Conservation (phyloP, 2,329 filamentous ascomycete species). For the Plenodomus lindquistii region DNA sequence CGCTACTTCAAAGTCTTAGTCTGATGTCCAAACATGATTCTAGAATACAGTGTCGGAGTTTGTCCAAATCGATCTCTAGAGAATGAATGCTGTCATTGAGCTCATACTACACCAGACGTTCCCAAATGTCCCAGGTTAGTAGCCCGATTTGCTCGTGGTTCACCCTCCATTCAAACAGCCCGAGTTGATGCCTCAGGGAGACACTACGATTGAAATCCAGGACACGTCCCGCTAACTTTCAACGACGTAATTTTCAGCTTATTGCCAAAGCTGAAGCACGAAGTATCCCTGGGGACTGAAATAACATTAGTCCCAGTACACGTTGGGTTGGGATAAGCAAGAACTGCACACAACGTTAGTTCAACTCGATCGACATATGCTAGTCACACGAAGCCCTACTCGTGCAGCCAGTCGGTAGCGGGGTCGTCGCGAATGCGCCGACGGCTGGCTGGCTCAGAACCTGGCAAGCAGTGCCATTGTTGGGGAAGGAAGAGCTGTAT, state of each 20-base stretch:
- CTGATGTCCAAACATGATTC: too few relatives aligned
- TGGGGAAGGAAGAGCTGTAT: constrained; percentile 1
- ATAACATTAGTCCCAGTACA: neutral
- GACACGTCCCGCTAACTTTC: constrained; percentile 3
- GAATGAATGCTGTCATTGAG: too few relatives aligned
- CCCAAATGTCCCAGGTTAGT: too few relatives aligned
- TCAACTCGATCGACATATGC: neutral
- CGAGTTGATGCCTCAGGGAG: too few relatives aligned
- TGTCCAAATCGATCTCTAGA: too few relatives aligned
- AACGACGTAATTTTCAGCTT: neutral
- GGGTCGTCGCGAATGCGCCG: neutral
- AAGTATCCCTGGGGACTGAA: neutral
- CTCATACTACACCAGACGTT: too few relatives aligned
- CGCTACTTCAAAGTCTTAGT: too few relatives aligned
- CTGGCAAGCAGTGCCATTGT: neutral
- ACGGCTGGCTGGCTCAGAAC: constrained; percentile 1
- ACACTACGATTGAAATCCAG: constrained; percentile 1
- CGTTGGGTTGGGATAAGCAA: constrained; percentile 1
- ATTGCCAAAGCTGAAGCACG: constrained; percentile 3
- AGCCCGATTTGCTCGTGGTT: too few relatives aligned
- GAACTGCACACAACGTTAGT: neutral
- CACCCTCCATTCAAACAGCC: too few relatives aligned
- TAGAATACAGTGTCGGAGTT: too few relatives aligned
- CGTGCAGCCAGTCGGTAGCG: neutral
- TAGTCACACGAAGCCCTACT: neutral